Conservation (phyloP, 1,284 basidiomycete species). For the Fistulinella cinereoalba region DNA sequence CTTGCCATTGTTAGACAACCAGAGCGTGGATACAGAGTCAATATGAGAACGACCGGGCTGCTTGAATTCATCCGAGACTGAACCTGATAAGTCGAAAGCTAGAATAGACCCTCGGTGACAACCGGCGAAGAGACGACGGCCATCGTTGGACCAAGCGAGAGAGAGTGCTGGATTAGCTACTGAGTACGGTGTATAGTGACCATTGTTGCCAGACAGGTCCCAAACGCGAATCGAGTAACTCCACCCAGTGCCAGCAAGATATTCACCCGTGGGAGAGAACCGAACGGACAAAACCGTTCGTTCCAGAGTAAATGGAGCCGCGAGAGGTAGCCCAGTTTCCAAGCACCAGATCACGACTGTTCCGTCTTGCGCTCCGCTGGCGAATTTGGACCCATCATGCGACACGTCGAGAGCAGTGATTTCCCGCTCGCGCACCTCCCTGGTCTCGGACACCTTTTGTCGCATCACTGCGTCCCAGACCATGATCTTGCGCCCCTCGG, state of each 20-base stretch:
- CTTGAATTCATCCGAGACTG: not conserved
- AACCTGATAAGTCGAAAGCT: constrained; percentile 11
- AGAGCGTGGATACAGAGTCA: constrained; percentile 15
- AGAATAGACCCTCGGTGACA: constrained; percentile 10
- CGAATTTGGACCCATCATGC: constrained; percentile 13
- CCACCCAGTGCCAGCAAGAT: constrained; percentile 14
- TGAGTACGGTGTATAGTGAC: not conserved
- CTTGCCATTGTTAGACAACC: constrained; percentile 20
- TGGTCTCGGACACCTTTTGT: constrained; percentile 7
- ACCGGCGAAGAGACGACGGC: constrained; percentile 17
- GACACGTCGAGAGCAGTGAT: constrained; percentile 23
- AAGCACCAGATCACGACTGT: constrained; percentile 21
- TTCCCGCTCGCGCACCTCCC: constrained; percentile 12
- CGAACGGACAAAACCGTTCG: constrained; percentile 9
- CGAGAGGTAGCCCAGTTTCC: constrained; percentile 11
- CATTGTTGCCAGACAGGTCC: not conserved
- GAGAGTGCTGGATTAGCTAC: constrained; percentile 8
- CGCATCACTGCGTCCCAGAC: constrained; percentile 11
- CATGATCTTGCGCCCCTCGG: constrained; percentile 3
- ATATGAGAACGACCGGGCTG: constrained; percentile 11
- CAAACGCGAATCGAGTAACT: constrained; percentile 12
- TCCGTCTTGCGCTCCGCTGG: constrained; percentile 23
- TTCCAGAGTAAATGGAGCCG: constrained; percentile 15
- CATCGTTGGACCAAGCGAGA: constrained; percentile 21
- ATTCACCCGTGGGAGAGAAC: constrained; percentile 20